A percentile compares a stretch with the other conserved stretches of the same genome.
Evolutionary conservation across 2,329 filamentous ascomycete genomes (phyloP).

Genomic region (Capronia epimyces): DNA sequence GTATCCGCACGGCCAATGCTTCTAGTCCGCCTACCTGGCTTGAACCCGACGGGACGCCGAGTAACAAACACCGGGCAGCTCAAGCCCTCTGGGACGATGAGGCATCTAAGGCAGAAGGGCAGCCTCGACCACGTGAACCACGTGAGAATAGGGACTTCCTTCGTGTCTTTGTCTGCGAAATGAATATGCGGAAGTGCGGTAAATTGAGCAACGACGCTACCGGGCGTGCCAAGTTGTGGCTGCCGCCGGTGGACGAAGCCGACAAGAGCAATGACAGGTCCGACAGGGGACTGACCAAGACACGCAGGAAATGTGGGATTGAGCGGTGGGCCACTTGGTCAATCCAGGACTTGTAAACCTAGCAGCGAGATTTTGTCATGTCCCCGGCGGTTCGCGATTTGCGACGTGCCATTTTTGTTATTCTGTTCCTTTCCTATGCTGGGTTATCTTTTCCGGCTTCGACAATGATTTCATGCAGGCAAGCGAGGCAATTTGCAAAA

Average conservation of each 20-base stretch:
- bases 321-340: conserved; percentile 19
- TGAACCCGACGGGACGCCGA: conserved; percentile 27
- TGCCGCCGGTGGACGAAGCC: conserved; percentile 49
- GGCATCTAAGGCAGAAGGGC: conserved; percentile 15
- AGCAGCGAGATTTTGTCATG: too few relatives aligned
- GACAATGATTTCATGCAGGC: not conserved
- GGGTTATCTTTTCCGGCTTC: too few relatives aligned
- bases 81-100: conserved; percentile 15
- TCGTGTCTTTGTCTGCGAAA: conserved; percentile 59
- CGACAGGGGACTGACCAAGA: not conserved
- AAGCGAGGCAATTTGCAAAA: not conserved
- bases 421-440: too few relatives aligned
- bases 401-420: not conserved
- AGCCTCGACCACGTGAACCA: conserved; percentile 54
- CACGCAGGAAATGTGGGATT: not conserved
- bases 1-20: conserved; percentile 28
- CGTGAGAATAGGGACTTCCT: conserved; percentile 61
- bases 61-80: conserved; percentile 32
- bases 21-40: conserved; percentile 35
- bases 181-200: conserved; percentile 61
- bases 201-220: conserved; percentile 54
- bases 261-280: conserved; percentile 6
- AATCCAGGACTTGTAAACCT: conserved; percentile 18
- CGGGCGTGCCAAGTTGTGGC: conserved; percentile 55
- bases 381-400: not conserved